A percentile compares a stretch with the other conserved stretches of the same genome.
Evolutionary conservation across 2,329 filamentous ascomycete species (phyloP).

Genomic region (Rhinocladiella similis): DNA sequence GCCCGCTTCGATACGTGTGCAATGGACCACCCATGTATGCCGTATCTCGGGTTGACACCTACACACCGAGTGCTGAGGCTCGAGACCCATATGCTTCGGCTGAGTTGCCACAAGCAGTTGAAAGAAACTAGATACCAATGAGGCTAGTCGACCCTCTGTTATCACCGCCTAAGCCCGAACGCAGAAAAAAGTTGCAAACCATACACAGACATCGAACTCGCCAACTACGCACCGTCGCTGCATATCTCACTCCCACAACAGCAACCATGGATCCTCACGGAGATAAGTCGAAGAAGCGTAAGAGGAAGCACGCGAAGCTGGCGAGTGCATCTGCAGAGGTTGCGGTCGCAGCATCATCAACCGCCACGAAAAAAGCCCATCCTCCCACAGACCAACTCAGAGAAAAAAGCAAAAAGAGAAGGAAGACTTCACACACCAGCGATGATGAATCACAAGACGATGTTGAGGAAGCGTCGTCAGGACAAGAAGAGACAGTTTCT

Average conservation of each 20-base stretch:
- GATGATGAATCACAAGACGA: conserved; percentile 17
- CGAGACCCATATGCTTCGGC: too few species aligned
- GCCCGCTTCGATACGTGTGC: neutral
- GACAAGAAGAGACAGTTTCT: neutral
- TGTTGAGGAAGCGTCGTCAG: conserved; percentile 9
- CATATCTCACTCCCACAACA: conserved; percentile 20
- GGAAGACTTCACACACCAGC: conserved; percentile 36
- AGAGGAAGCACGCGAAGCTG: conserved; percentile 43
- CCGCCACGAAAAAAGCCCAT: conserved; percentile 20
- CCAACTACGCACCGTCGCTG: neutral
- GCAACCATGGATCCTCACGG: conserved; percentile 12
- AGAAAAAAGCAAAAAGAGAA: conserved; percentile 38
- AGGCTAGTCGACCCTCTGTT: too few species aligned
- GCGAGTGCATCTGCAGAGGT: conserved; percentile 27
- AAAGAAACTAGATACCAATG: too few species aligned
- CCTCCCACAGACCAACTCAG: conserved; percentile 26
- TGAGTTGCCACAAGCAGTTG: too few species aligned
- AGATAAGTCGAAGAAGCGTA: conserved; percentile 42
- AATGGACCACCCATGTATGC: too few species aligned
- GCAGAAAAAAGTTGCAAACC: neutral
- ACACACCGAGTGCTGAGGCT: too few species aligned
- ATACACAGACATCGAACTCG: neutral
- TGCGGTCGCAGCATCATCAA: conserved; percentile 11
- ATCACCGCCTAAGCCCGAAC: too few species aligned
- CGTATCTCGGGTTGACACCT: too few species aligned